Evolutionary conservation across 2,329 filamentous ascomycete species (phyloP), one percentile per base, ranked within the genome.

Genomic region (Lachnellula arida): DNA sequence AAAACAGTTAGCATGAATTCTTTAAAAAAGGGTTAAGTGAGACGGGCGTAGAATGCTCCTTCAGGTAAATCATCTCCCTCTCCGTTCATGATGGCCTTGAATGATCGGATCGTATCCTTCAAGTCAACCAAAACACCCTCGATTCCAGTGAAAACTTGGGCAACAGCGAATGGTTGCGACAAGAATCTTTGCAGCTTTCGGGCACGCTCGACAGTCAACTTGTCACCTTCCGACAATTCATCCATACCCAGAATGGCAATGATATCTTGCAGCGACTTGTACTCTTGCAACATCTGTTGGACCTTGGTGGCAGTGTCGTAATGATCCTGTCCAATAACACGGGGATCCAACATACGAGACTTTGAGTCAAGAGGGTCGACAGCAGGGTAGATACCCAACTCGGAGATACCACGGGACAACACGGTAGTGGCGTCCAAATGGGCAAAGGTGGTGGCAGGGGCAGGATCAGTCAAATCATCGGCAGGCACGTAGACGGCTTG

Each of bases 201-300:
- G 78, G 94, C 94, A 87, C 94, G 94, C 88, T 99, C 94, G 84
- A 99, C 94, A 70, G 94, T 97, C 72, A 99, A 87, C 88, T 99
- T 97, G 79, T 99, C 94, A 71, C 89, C 89, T 84, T 97, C 94
- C 65, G 94, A 97, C 80, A 99, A 81, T 78, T 99, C 94, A 79
- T 99, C 94, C 94, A 99, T 97, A 88, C 76, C 97, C 81, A 68
- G 57, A 91, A 99, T 99, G 79, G 94, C 94, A 84, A 97, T 97
- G 87, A 99, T 99, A 83, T 99, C 94, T 83, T 99, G 94, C 68
- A 99, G 91, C 65, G 93, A 97, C 89, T 97, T 97, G 89, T 99
- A 99, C 85, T 97, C 94, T 82, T 99, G 94, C 75, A 99, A 88
- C 80, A 97, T 97, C 82, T 96, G 91, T 84, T 99, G 94, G 73